Evolutionary conservation across 2,329 filamentous ascomycete genomes (phyloP), one percentile per base, ranked within the genome.

Genomic region (Aspergillus intermedius): DNA sequence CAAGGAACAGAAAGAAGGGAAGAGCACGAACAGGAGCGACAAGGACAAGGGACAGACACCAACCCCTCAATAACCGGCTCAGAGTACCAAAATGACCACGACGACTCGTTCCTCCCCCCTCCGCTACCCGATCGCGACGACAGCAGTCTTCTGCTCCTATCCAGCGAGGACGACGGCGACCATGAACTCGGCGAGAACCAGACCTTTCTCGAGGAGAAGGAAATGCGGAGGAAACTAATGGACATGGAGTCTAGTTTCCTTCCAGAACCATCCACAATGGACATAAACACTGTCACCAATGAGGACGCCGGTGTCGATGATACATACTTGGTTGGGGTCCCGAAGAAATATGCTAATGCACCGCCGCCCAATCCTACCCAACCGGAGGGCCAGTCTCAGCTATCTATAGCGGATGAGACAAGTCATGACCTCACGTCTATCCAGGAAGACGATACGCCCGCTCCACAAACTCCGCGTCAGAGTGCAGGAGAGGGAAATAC

Each of bases 161-260:
- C 59, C 23, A 60, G 22, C 41, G 23, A 57, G 48, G 61, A 68
- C 51, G 60, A 66, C 50, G 63, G 60, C 47, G 62, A 66, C 40
- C 58, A 60, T 43, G 62, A 68, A 44, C 63, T 59, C 44, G 54
- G 52, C 34, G 65, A 65, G 34, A 71, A 72, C 44, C 66, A 71
- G 48, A 74, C 69, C 1, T 59, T 71, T 23, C 59, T 82, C 32
- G 74, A 81, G 56, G 80, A 83, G 62, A 70, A 69, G 46, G 79
- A 81, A 57, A 82, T 83, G 77, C 75, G 76, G 54, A 72, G 75
- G 49, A 77, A 77, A 54, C 62, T 84, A 53, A 75, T 80, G 72
- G 80, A 84, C 55, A 74, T 83, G 48, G 81, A 83, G 60, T 83
- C 81, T 3, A 83, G 80, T 58, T 83, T 84, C 55, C 52, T 83